phyloP scores from a whole-genome alignment of 768 basidiomycete species.

The Thelephora aurantiotincta region DNA sequence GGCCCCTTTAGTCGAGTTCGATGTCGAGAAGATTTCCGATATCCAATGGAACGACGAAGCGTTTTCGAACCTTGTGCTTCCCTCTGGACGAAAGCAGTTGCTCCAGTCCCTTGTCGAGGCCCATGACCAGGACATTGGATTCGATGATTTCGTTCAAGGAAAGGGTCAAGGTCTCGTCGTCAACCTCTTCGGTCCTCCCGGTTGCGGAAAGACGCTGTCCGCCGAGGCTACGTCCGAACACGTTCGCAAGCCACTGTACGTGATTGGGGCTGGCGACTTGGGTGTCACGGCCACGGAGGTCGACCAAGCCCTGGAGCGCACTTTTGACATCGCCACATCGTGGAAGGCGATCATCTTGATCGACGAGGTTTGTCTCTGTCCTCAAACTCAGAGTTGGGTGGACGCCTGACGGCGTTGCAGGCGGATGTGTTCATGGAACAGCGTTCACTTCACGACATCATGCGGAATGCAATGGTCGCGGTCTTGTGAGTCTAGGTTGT shows the following conservation, averaged over 20 bases:
- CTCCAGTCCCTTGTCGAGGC: conserved; percentile 17
- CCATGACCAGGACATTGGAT: conserved; percentile 12
- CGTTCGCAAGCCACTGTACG: conserved; percentile 14
- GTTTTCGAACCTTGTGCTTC: conserved; percentile 19
- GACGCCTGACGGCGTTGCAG: background rate
- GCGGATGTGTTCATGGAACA: conserved; percentile 66
- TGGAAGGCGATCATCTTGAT: conserved; percentile 23
- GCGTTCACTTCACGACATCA: conserved; percentile 46
- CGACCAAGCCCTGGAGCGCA: conserved; percentile 15
- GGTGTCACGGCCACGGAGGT: conserved; percentile 19
- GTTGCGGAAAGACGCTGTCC: conserved; percentile 15
- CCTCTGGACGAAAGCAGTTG: conserved; percentile 15
- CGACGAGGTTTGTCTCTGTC: conserved; percentile 10
- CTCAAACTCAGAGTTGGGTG: background rate
- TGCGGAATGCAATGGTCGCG: conserved; percentile 61
- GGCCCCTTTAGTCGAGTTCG: conserved; percentile 37
- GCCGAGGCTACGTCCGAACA: conserved; percentile 13
- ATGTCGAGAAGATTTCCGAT: conserved; percentile 35
- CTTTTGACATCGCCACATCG: conserved; percentile 19
- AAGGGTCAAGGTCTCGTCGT: conserved; percentile 23
- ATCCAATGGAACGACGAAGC: conserved; percentile 26
- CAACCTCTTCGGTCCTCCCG: conserved; percentile 19
- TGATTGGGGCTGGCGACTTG: conserved; percentile 22
- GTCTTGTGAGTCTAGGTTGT: conserved; percentile 25
- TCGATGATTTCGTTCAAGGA: conserved; percentile 22